These are phyloP conservation scores for Colletotrichum magnum DNA, from an alignment of 2,329 filamentous ascomycete genomes.

Conservation along the genomic window DNA sequence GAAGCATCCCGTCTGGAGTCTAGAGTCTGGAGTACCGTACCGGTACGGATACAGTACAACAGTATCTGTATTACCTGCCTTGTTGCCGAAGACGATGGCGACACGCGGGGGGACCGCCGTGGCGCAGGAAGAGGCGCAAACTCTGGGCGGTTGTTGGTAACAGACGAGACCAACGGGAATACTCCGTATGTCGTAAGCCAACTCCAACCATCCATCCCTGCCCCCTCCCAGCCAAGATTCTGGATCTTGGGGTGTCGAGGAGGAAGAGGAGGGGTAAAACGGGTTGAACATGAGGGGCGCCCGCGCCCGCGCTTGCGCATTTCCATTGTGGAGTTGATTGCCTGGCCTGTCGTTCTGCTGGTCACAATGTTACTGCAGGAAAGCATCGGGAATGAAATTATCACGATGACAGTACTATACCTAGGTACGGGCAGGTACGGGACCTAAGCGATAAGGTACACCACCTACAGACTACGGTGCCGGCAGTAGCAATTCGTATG, in stretches of 20 bases:
- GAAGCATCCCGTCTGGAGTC: background rate
- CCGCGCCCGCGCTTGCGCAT: slow-evolving; percentile 23
- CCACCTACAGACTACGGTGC: no score
- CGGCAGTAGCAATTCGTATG: no score
- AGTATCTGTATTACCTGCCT: no score
- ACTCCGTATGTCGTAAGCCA: slow-evolving; percentile 32
- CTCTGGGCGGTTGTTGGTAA: background rate
- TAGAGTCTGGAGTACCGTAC: no score
- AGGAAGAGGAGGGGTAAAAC: slow-evolving; percentile 9
- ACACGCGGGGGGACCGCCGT: slow-evolving; percentile 1
- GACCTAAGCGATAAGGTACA: no score
- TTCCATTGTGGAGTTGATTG: slow-evolving; percentile 11
- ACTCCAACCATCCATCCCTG: slow-evolving; percentile 25
- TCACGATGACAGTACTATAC: background rate
- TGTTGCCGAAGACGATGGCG: background rate
- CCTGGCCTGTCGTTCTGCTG: background rate
- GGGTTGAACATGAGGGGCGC: slow-evolving; percentile 32
- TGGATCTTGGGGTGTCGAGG: slow-evolving; percentile 27
- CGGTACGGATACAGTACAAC: no score
- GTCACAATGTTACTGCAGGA: slow-evolving; percentile 4
- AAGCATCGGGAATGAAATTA: background rate
- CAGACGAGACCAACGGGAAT: background rate
- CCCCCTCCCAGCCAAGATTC: slow-evolving; percentile 31
- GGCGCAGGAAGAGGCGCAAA: slow-evolving; percentile 26
- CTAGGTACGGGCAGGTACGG: no score